Conservation (phyloP, 2,329 filamentous ascomycete genomes). For the Ceratocystis cacaofunesta region DNA sequence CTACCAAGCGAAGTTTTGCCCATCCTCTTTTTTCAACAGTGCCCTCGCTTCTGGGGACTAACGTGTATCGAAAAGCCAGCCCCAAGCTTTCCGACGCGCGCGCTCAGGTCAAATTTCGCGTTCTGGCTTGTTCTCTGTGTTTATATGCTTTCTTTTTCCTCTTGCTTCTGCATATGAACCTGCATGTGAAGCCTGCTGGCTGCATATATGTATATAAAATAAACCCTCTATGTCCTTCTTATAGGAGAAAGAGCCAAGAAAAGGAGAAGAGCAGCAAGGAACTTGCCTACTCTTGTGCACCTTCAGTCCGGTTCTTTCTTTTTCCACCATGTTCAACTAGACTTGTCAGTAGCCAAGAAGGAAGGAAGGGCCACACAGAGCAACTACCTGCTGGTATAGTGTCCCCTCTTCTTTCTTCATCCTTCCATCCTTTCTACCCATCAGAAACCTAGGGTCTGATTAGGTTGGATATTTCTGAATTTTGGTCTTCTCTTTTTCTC, state of each 20-base stretch:
- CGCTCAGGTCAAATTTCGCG: not conserved
- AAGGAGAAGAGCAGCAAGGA: not conserved
- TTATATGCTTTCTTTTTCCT: not conserved
- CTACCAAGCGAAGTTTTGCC: not conserved
- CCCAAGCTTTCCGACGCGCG: not conserved
- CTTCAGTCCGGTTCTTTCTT: constrained; percentile 1
- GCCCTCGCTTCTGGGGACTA: not conserved
- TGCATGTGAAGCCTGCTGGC: not conserved
- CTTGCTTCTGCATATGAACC: not conserved
- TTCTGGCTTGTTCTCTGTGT: not conserved
- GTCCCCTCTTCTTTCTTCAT: not conserved
- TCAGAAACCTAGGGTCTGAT: not conserved
- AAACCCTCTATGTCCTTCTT: not conserved
- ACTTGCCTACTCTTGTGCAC: not conserved
- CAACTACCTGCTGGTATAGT: not conserved
- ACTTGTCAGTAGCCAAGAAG: not conserved
- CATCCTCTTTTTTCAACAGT: not conserved
- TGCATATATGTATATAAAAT: not conserved
- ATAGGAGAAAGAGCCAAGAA: not conserved
- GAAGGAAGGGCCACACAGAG: not conserved
- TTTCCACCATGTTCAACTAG: not conserved
- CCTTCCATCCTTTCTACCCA: not conserved
- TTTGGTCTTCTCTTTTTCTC: not conserved
- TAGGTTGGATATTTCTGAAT: not conserved
- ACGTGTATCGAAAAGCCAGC: not conserved